Evolutionary conservation across 768 basidiomycete genomes (phyloP).

Genomic region (Pisolithus albus): DNA sequence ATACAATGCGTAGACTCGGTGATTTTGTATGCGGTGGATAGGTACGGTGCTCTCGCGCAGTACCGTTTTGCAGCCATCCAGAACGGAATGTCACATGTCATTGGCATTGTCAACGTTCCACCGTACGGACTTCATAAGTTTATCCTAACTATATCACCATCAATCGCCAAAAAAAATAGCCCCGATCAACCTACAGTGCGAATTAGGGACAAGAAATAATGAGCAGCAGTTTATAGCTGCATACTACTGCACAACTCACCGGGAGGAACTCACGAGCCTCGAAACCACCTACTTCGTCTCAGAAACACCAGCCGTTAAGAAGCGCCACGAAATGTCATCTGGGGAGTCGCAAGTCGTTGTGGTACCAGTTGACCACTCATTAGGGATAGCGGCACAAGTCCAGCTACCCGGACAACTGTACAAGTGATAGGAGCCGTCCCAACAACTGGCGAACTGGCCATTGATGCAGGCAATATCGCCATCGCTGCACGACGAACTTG

Average conservation of each 20-base stretch:
- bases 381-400: conserved; percentile 9
- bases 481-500: conserved; percentile 5
- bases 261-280: not conserved
- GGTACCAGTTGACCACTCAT: conserved; percentile 7
- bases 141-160: not conserved
- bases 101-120: conserved; percentile 4
- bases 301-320: conserved; percentile 4
- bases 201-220: too few species aligned
- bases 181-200: too few species aligned
- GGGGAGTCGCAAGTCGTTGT: conserved; percentile 7
- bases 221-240: not conserved
- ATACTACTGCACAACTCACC: not conserved
- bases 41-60: too few species aligned
- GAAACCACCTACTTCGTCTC: not conserved
- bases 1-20: too few species aligned
- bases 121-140: not conserved
- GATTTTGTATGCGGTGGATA: too few species aligned
- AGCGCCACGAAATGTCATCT: conserved; percentile 4
- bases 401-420: conserved; percentile 2
- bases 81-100: conserved; percentile 8
- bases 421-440: conserved; percentile 4
- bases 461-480: conserved; percentile 6
- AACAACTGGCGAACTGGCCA: conserved; percentile 7
- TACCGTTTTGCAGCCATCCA: not conserved
- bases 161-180: not conserved